Conservation (phyloP, 2,329 filamentous ascomycete genomes). For the Aschersonia sp. region DNA sequence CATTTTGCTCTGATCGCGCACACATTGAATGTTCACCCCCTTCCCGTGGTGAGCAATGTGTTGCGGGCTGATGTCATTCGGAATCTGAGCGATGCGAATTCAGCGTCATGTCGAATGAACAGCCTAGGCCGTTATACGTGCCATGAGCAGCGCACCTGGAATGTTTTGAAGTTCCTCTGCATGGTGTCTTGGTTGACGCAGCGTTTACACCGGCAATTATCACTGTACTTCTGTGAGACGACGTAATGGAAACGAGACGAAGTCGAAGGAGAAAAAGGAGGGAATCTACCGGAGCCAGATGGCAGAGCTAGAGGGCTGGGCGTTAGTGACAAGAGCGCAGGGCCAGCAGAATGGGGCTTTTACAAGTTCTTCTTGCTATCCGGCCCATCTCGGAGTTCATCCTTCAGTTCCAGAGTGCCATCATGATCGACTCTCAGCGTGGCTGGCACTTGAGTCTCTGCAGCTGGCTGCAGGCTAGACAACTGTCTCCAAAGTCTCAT, state of each 20-base stretch:
- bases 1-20: constrained; percentile 5
- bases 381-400: neutral
- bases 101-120: neutral
- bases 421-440: neutral
- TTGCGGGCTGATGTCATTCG: constrained; percentile 14
- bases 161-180: constrained; percentile 27
- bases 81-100: constrained; percentile 12
- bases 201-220: constrained; percentile 26
- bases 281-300: too few species aligned
- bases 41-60: constrained; percentile 12
- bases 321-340: neutral
- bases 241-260: constrained; percentile 5
- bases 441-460: neutral
- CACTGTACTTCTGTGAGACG: constrained; percentile 11
- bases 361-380: constrained; percentile 3
- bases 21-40: constrained; percentile 20
- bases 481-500: neutral
- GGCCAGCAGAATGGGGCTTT: neutral
- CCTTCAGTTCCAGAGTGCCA: constrained; percentile 3
- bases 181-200: constrained; percentile 27
- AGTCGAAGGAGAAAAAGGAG: constrained; percentile 6
- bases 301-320: constrained; percentile 4
- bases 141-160: constrained; percentile 13
- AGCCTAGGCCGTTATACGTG: neutral
- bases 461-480: neutral